Evolutionary conservation across 2,329 filamentous ascomycete species (phyloP), one percentile per base, ranked within the genome.

Genomic region (Fusarium sp.): DNA sequence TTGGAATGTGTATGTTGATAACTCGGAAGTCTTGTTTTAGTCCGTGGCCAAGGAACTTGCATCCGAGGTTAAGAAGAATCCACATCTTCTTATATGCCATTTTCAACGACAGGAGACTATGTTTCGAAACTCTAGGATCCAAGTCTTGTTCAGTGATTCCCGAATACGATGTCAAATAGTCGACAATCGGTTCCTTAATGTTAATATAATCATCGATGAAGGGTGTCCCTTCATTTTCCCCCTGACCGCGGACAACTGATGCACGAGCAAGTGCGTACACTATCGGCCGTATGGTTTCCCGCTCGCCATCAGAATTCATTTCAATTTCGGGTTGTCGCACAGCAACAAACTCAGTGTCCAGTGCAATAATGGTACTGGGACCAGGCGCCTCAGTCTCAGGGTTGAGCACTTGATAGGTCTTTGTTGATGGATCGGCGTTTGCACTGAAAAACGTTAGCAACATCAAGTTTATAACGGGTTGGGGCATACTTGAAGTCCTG

Each of bases 171-270:
- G 97, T 99, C 41, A 99, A 86, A 79, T 98, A 98, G 83, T 99
- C 96, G 65, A 98, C 93, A 29, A 99, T 94, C 2, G 92, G 91
- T 79, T 98, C 96, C 67, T 91, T 91, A 77, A 97, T 95, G 37
- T 91, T 91, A 70, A 99, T 97, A 81, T 99, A 99, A 82, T 99
- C 96, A 79, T 99, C 96, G 72, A 99, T 97, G 78, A 98, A 98
- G 0, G 96, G 94, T 2, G 92, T 81, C 1, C 94, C 94, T 80
- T 97, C 94, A 42, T 92, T 84, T 71, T 91, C 87, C 25, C 94
- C 95, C 57, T 89, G 84, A 1, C 95, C 95, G 29, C 97, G 90
- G 18, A 98, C 88, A 3, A 98, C 94, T 1, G 95, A 98, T 4
- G 97, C 94, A 68, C 96, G 90, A n/a, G 95, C 96, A 18, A 99